Evolutionary conservation across 768 basidiomycete species (phyloP), one percentile per base, ranked within the genome.

Genomic region (Amanita rubescens): DNA sequence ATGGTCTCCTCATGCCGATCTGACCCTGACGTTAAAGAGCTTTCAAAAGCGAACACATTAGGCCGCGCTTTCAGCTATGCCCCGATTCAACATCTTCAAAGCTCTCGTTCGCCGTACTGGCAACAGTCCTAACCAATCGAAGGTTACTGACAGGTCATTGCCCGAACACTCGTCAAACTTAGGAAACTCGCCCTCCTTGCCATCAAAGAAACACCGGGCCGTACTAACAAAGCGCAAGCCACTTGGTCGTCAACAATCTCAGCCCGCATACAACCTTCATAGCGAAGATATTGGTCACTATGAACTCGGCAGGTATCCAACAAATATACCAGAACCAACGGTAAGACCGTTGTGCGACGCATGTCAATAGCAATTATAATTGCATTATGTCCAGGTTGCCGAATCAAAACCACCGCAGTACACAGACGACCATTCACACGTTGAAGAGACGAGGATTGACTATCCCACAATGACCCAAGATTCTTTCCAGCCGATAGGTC

Each of bases 11-110:
- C 53, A 37, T 54, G 52, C 38, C 49, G 45, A 43, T 37, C 35
- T 17, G 35, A 39, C 52, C 49, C 17, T 38, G 37, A 30, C 27
- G 8, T 30, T 17, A 38, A 37, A 38, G n/a, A n/a, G 34, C 7
- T 15, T 30, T 4, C 43, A 45, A 37, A 27, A 30, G 25, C n/a
- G 3, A 17, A 1, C 30, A 44, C 25, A 34, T 12, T 32, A 1
- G 8, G 17, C 20, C 15, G 15, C 35, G 27, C 43, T 19, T 22
- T 9, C 5, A 44, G 30, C 34, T 34, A 53, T 53, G 52, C 62
- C 65, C 17, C 55, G 55, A 32, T 65, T 67, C 55, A 60, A 63
- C 24, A 65, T 68, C 49, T 59, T 69, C 53, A 67, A 57, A 49
- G 58, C 53, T 20, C 53, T 62, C 37, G 19, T 47, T 11, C 8